phyloP scores from a whole-genome alignment of 257 asterid genomes.

The Plantago elongata region DNA sequence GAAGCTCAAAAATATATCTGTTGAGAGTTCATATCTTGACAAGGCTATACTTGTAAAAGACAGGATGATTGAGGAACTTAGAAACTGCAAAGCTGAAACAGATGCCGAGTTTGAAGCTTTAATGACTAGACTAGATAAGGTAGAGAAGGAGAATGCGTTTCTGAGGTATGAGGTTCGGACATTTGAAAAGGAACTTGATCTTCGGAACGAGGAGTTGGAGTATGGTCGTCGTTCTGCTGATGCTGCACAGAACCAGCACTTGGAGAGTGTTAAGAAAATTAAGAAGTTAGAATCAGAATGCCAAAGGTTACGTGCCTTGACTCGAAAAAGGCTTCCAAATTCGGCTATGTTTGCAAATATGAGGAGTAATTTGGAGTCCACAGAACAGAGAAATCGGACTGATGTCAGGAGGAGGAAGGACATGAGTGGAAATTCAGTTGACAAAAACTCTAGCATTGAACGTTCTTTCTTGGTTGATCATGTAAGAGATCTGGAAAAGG shows the following conservation, averaged over 20 bases:
- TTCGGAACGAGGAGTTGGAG: slow-evolving; percentile 55
- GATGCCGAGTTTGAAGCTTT: slow-evolving; percentile 62
- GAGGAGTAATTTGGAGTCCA: slow-evolving; percentile 34
- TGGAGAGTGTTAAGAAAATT: slow-evolving; percentile 56
- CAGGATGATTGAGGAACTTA: slow-evolving; percentile 49
- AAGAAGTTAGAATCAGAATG: slow-evolving; percentile 78
- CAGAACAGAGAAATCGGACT: slow-evolving; percentile 26
- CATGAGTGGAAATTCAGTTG: slow-evolving; percentile 28
- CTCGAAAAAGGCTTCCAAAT: slow-evolving; percentile 53
- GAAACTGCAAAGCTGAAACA: slow-evolving; percentile 31
- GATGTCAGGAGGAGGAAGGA: slow-evolving; percentile 34
- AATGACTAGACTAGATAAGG: slow-evolving; percentile 59
- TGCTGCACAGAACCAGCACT: slow-evolving; percentile 39
- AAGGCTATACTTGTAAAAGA: slow-evolving; percentile 59
- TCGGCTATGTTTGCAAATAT: slow-evolving; percentile 27
- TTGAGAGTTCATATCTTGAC: slow-evolving; percentile 58
- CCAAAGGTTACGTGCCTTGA: slow-evolving; percentile 61
- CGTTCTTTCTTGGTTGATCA: slow-evolving; percentile 45
- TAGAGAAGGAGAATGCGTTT: slow-evolving; percentile 77
- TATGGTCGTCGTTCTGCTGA: slow-evolving; percentile 42
- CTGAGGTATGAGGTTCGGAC: slow-evolving; percentile 59
- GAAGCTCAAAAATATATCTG: slow-evolving; percentile 37
- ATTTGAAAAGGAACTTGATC: slow-evolving; percentile 63
- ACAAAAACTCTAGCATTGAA: slow-evolving; percentile 32
- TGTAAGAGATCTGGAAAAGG: slow-evolving; percentile 55